These are phyloP conservation scores for Cystobasidium sp. DNA, from an alignment of 1,284 basidiomycete genomes.

Conservation along the genomic window DNA sequence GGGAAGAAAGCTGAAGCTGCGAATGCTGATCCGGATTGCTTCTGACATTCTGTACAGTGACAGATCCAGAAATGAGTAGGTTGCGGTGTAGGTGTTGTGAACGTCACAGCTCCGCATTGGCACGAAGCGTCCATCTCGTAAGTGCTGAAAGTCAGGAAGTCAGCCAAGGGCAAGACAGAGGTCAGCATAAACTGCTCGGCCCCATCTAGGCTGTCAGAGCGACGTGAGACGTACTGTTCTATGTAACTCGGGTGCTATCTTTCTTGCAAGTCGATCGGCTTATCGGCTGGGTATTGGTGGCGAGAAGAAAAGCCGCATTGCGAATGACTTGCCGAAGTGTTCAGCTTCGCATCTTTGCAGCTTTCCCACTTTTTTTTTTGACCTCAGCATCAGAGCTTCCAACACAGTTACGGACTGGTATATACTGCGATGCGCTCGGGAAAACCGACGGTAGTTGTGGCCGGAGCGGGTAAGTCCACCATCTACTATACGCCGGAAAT, in stretches of 20 bases:
- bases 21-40: slow-evolving; percentile 13
- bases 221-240: no score
- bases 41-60: slow-evolving; percentile 32
- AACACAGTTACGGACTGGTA: not conserved
- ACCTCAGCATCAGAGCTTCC: no score
- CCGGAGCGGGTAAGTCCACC: slow-evolving; percentile 44
- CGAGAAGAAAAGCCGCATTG: not conserved
- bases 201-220: no score
- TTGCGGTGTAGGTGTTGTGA: not conserved
- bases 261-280: not conserved
- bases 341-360: not conserved
- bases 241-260: not conserved
- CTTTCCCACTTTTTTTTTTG: no score
- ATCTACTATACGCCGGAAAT: no score
- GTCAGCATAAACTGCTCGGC: no score
- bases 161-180: not conserved
- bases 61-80: slow-evolving; percentile 25
- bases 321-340: not conserved
- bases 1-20: slow-evolving; percentile 4
- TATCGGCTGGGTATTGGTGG: not conserved
- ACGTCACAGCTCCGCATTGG: slow-evolving; percentile 20
- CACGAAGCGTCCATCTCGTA: slow-evolving; percentile 13
- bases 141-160: not conserved
- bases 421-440: not conserved
- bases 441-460: slow-evolving; percentile 32